Base-by-base conservation (phyloP, 23 red algal species). In the Gracilaria caudata region DNA sequence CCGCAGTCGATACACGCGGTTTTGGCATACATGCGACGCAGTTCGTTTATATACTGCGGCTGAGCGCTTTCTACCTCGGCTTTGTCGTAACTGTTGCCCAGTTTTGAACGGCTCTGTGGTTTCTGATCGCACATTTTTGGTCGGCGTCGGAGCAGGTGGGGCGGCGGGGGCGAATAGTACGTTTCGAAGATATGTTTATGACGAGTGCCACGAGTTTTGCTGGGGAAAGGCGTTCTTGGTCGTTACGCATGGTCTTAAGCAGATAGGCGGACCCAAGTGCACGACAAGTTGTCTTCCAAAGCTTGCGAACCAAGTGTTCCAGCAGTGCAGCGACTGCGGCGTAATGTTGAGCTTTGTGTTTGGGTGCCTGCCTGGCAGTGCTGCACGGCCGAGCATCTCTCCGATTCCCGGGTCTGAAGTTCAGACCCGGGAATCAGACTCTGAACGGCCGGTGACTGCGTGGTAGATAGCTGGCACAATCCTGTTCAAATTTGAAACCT, bases 51-150 rank as follows among this genome's bases (percentile, higher is more conserved):
- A 38, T 91, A 80, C 8, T 80, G 49, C 4, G 54, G 19, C 19
- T 91, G 87, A n/a, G 17, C 33, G 45, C 49, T 56, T 39, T 81
- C 87, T 29, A 91, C 38, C 41, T 91, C 24, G 1, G 74, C 54
- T 60, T 82, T 91, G 44, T 68, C 63, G 56, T 91, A 91, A 13
- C 20, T 29, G 10, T 81, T 91, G 59, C 87, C 87, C 19, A 91
- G 63, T 57, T 91, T 91, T 9, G 84, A 88, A 78, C 84, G 84
- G n/a, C 46, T 88, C 78, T 78, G 84, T 1, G 65, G 23, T 7
- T 3, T 2, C 23, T 25, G 21, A 28, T 60, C 57, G 57, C n/a
- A 60, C 57, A 60, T 60, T 60, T 60, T 17, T 5, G n/a, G n/a
- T n/a, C n/a, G 12, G 3, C 23, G 21, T 60, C 57, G 57, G 14